Percentiles rank a stretch among this genome's conserved stretches.
These are phyloP conservation scores for Aspergillus sp. DNA, from an alignment of 2,329 filamentous ascomycete species.

Conservation along the genomic window DNA sequence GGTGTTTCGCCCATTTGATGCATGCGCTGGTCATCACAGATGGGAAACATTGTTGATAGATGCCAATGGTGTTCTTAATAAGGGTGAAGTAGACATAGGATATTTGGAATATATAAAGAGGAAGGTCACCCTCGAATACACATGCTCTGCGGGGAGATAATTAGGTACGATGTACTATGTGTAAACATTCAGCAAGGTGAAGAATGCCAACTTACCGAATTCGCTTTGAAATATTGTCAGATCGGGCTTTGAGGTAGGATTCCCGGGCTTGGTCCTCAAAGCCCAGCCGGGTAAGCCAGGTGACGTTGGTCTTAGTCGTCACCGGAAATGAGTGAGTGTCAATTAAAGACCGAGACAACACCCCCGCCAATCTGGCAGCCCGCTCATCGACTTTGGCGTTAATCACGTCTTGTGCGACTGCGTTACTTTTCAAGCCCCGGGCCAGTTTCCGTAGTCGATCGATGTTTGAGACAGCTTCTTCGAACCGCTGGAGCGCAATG, in stretches of 20 bases:
- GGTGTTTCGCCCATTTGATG: slow-evolving; percentile 97
- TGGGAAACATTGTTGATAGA: slow-evolving; percentile 85
- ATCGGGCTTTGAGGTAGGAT: slow-evolving; percentile 78
- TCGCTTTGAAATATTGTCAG: slow-evolving; percentile 74
- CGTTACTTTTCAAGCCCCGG: slow-evolving; percentile 78
- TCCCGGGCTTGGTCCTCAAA: slow-evolving; percentile 89
- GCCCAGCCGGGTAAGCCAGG: slow-evolving; percentile 80
- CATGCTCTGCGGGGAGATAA: slow-evolving; percentile 66
- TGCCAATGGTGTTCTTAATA: slow-evolving; percentile 87
- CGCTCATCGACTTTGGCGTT: slow-evolving; percentile 86
- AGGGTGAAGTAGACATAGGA: slow-evolving; percentile 95
- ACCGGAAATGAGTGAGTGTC: slow-evolving; percentile 74
- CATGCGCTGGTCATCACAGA: slow-evolving; percentile 86
- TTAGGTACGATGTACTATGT: neutral
- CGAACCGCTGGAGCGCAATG: slow-evolving; percentile 86
- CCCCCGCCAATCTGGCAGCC: slow-evolving; percentile 70
- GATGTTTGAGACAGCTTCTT: slow-evolving; percentile 77
- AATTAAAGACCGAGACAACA: slow-evolving; percentile 75
- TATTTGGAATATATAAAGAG: slow-evolving; percentile 90
- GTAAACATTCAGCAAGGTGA: neutral
- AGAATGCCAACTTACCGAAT: slow-evolving; percentile 65
- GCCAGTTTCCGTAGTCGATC: slow-evolving; percentile 82
- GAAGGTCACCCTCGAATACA: slow-evolving; percentile 90
- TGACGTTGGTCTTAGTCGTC: slow-evolving; percentile 77
- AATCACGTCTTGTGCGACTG: slow-evolving; percentile 87